Evolutionary conservation across 495 filamentous ascomycete species (phyloP).

Genomic region (Acidiella bohemica): DNA sequence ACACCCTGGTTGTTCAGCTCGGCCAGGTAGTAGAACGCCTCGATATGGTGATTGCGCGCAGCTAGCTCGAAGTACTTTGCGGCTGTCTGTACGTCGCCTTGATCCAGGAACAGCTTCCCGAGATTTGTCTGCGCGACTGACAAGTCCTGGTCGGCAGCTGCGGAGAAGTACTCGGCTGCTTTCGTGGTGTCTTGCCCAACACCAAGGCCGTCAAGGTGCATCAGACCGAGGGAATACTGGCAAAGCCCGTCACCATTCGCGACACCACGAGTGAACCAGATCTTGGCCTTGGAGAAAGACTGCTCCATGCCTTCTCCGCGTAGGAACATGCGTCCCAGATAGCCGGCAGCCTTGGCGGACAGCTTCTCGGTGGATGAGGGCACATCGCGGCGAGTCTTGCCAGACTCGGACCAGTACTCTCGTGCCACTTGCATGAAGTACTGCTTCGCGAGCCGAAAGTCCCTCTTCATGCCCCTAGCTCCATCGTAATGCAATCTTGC

Average conservation of each 20-base stretch:
- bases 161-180: constrained; percentile 69
- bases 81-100: constrained; percentile 64
- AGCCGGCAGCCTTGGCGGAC: constrained; percentile 80
- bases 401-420: constrained; percentile 77
- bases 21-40: constrained; percentile 89
- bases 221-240: constrained; percentile 71
- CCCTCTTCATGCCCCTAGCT: constrained; percentile 55
- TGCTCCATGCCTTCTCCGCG: constrained; percentile 83
- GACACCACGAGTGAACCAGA: constrained; percentile 80
- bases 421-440: constrained; percentile 75
- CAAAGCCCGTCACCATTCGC: constrained; percentile 70
- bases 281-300: constrained; percentile 56
- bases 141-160: constrained; percentile 72
- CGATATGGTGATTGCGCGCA: constrained; percentile 72
- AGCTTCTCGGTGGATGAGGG: constrained; percentile 57
- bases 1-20: constrained; percentile 76
- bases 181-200: constrained; percentile 57
- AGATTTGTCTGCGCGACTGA: constrained; percentile 71
- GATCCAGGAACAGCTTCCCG: constrained; percentile 78
- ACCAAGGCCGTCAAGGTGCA: constrained; percentile 78
- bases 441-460: constrained; percentile 58
- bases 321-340: constrained; percentile 83
- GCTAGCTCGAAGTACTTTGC: constrained; percentile 88
- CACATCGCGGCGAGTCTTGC: constrained; percentile 39
- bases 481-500: constrained; percentile 88